Percentiles rank a stretch among this genome's conserved stretches.
Conservation (phyloP, 2,329 filamentous ascomycete species). For the Pseudodiploospora longispora region DNA sequence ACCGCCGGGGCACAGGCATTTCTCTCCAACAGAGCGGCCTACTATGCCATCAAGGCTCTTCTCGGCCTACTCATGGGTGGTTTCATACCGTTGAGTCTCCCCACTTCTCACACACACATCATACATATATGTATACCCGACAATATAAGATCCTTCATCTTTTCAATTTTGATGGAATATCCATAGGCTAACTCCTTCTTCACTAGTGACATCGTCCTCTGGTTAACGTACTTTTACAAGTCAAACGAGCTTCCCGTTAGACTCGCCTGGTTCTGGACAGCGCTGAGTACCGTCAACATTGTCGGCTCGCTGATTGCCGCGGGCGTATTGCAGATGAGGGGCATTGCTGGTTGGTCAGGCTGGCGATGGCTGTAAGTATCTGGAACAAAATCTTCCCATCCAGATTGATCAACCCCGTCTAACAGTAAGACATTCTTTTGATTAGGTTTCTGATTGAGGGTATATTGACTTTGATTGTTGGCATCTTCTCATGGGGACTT, state of each 20-base stretch:
- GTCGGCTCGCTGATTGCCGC: slow-evolving; percentile 19
- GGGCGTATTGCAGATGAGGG: slow-evolving; percentile 20
- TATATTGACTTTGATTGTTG: slow-evolving; percentile 31
- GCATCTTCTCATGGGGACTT: slow-evolving; percentile 34
- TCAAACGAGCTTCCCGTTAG: slow-evolving; percentile 21
- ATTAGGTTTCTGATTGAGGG: slow-evolving; percentile 31
- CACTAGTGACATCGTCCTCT: slow-evolving; percentile 21
- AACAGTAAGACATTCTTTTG: slow-evolving; percentile 5
- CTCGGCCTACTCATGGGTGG: slow-evolving; percentile 48
- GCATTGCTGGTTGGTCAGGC: slow-evolving; percentile 23
- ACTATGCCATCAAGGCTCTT: slow-evolving; percentile 23
- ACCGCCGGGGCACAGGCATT: slow-evolving; percentile 25
- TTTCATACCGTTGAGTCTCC: slow-evolving; percentile 42
- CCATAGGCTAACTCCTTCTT: no score
- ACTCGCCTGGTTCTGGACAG: slow-evolving; percentile 23
- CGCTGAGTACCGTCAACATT: slow-evolving; percentile 17
- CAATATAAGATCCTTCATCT: no score
- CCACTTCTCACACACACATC: no score
- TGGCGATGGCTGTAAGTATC: slow-evolving; percentile 19
- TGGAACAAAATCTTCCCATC: background rate
- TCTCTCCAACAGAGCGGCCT: slow-evolving; percentile 18
- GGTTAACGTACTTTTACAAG: slow-evolving; percentile 25
- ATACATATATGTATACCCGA: no score
- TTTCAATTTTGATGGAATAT: no score
- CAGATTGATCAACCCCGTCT: slow-evolving; percentile 35